Evolutionary conservation across 805 yeast genomes (phyloP), one percentile per base, ranked within the genome.

Genomic region (Lipomyces starkeyi): DNA sequence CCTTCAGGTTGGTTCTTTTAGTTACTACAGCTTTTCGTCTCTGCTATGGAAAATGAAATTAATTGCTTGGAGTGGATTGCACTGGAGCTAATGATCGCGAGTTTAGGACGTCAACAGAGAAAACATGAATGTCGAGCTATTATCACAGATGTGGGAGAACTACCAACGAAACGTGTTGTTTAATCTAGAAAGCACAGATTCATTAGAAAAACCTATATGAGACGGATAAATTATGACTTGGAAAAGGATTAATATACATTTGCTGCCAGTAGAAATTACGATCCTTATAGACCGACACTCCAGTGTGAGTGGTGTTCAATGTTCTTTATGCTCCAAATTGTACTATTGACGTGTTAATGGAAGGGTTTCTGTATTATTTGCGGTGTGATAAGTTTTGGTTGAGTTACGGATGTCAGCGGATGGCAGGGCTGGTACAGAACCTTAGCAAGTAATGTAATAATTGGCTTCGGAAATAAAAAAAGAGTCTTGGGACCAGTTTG

Each of bases 81-180:
- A 20, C 22, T 22, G 20, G 49, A 43, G 49, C 49, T 43, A 37
- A 37, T 37, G 22, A 43, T n/a, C 49, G 9, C 49, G 17, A 6
- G 8, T 49, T 7, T 64, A 79, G 77, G 82, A 87, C 61, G 85
- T 90, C 13, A 91, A 89, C 76, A 81, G 84, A 65, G 86, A 86
- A 62, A 90, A 90, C 74, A 84, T 88, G 76, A 88, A 90, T 62
- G 83, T 88, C 3, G 95, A 90, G 70, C 80, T 90, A 43, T 85
- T 90, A 54, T 84, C 92, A 2, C 90, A 87, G 73, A 86, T 91
- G 85, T 90, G 95, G 91, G 90, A 87, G 64, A 89, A 87, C 73
- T 91, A 91, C 75, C 84, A 86, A 67, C 84, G 88, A 54, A 89
- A 88, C 73, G 87, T 89, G 2, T 87, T 87, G 72, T 90, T 87